Conservation (phyloP, 75 land plant species). For the Isoetes taiwanensis region DNA sequence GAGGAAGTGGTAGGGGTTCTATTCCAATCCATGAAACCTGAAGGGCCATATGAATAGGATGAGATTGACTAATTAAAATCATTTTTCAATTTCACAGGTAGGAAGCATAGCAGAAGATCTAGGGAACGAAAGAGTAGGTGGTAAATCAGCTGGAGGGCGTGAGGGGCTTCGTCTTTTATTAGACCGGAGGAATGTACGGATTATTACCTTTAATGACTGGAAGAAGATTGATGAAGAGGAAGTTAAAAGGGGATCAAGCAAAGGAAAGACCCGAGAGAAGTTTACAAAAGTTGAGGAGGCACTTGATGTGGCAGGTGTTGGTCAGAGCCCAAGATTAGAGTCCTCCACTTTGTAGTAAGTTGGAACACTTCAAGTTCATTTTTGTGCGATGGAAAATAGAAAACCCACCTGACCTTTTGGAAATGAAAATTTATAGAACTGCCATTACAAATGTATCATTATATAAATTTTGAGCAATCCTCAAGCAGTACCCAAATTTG, state of each 20-base stretch:
- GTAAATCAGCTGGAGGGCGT: slow-evolving; percentile 35
- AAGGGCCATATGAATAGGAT: background rate
- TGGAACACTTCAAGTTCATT: too few species aligned
- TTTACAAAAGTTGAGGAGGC: too few species aligned
- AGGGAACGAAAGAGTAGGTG: slow-evolving; percentile 9
- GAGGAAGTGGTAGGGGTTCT: slow-evolving; percentile 67
- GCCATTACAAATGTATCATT: too few species aligned
- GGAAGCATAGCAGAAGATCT: slow-evolving; percentile 61
- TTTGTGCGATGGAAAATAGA: too few species aligned
- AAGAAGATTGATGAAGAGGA: slow-evolving; percentile 68
- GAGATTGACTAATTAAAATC: background rate
- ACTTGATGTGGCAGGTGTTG: too few species aligned
- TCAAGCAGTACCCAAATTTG: too few species aligned
- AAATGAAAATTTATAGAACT: too few species aligned
- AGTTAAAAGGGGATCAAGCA: slow-evolving; percentile 33
- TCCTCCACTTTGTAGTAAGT: too few species aligned
- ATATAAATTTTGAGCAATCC: too few species aligned
- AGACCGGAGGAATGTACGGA: slow-evolving; percentile 25
- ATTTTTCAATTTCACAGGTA: slow-evolving; percentile 31
- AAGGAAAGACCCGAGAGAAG: slow-evolving; percentile 79
- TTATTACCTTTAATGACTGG: slow-evolving; percentile 63
- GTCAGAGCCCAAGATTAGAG: too few species aligned
- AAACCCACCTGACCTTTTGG: too few species aligned
- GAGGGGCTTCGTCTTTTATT: slow-evolving; percentile 50
- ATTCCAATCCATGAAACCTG: background rate